Evolutionary conservation across 2,329 filamentous ascomycete species (phyloP).

Genomic region (Thelonectria olida): DNA sequence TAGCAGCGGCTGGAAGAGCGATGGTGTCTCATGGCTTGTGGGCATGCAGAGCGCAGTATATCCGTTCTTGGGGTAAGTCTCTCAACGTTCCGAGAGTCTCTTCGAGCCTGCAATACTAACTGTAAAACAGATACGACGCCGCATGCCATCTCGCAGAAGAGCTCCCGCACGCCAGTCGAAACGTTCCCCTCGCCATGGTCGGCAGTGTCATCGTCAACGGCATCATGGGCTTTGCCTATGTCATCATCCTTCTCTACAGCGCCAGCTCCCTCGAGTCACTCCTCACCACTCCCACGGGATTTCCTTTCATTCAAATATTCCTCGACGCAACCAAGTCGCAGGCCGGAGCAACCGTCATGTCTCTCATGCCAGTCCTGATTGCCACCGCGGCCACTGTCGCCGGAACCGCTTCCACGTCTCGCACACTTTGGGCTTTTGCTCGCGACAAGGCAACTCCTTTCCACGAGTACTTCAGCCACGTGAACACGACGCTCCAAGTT

Average conservation of each 20-base stretch:
- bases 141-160: conserved; percentile 47
- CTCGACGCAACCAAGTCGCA: conserved; percentile 40
- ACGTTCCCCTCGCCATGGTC: conserved; percentile 47
- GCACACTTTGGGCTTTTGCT: conserved; percentile 52
- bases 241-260: conserved; percentile 54
- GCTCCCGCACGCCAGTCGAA: conserved; percentile 44
- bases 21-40: conserved; percentile 46
- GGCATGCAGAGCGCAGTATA: conserved; percentile 45
- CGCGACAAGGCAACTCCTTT: conserved; percentile 49
- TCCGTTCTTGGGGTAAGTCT: conserved; percentile 45
- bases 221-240: conserved; percentile 54
- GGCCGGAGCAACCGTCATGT: conserved; percentile 41
- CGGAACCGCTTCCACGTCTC: conserved; percentile 47
- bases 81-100: no score
- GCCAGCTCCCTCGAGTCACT: conserved; percentile 50
- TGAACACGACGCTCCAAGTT: conserved; percentile 44
- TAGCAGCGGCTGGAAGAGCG: conserved; percentile 43
- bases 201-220: conserved; percentile 52
- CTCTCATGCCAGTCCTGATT: conserved; percentile 39
- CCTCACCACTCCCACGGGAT: conserved; percentile 51
- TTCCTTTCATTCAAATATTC: conserved; percentile 54
- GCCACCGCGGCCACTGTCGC: conserved; percentile 44
- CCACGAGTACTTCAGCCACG: conserved; percentile 46
- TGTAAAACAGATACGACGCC: conserved; percentile 42
- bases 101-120: not conserved